phyloP scores from a whole-genome alignment of 441 rosid genomes.

The Croton setiger region DNA sequence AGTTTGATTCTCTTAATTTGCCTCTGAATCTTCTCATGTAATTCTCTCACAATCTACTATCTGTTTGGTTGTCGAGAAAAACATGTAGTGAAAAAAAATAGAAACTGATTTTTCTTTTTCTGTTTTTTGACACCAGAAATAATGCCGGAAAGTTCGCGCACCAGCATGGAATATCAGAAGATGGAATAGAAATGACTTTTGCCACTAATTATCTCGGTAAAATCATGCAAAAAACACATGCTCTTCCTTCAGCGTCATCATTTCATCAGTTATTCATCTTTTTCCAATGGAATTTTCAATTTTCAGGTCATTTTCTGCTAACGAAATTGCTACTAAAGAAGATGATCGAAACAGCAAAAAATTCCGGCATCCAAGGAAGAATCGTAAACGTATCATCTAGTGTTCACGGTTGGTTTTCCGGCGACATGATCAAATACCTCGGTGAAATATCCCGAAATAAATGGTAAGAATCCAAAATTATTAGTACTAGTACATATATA shows the following conservation, averaged over 20 bases:
- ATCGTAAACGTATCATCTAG: conserved; percentile 81
- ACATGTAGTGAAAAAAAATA: not conserved
- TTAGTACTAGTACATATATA: no score
- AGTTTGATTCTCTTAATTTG: conserved; percentile 62
- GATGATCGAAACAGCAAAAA: conserved; percentile 68
- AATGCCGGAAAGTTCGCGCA: conserved; percentile 89
- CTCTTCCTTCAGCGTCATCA: no score
- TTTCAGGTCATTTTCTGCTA: conserved; percentile 76
- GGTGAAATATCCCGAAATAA: conserved; percentile 58
- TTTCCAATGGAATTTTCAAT: no score
- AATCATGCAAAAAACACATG: not conserved
- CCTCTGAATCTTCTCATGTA: conserved; percentile 94
- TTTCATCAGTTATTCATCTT: no score
- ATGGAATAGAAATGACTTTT: conserved; percentile 92
- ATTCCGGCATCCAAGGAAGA: conserved; percentile 64
- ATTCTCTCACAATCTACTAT: not conserved
- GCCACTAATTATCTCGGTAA: conserved; percentile 92
- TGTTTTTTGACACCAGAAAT: conserved; percentile 43
- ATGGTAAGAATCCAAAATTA: conserved; percentile 35
- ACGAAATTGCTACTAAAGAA: conserved; percentile 60
- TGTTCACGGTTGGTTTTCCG: conserved; percentile 82
- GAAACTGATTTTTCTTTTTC: not conserved
- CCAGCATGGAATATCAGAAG: conserved; percentile 76
- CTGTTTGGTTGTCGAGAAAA: conserved; percentile 27
- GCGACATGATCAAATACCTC: conserved; percentile 65